Evolutionary conservation across 805 yeast species (phyloP).

Genomic region (Saccharomycopsis sp.): DNA sequence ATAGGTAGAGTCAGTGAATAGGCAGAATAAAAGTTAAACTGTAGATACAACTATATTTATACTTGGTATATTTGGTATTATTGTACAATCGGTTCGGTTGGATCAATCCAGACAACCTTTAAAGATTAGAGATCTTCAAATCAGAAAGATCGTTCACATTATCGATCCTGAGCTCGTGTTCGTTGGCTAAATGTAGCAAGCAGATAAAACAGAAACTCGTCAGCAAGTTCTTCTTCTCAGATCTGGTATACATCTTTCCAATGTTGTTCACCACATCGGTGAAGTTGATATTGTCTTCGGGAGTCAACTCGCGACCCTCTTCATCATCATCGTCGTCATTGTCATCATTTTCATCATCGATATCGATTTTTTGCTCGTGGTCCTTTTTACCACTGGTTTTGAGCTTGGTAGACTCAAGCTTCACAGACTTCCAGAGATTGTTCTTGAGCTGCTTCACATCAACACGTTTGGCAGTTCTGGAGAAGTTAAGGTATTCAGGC

Average conservation of each 20-base stretch:
- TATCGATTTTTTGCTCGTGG: conserved; percentile 17
- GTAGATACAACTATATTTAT: too few species aligned
- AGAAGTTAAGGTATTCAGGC: conserved; percentile 47
- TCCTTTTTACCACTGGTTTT: conserved; percentile 27
- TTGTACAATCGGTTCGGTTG: too few species aligned
- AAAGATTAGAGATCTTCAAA: conserved; percentile 10
- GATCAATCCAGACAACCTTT: too few species aligned
- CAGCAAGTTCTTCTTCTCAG: conserved; percentile 59
- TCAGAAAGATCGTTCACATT: conserved; percentile 30
- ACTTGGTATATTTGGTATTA: too few species aligned
- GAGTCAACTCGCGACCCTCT: conserved; percentile 7
- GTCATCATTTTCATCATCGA: conserved; percentile 18
- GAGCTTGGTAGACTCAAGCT: conserved; percentile 29
- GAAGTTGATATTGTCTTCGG: conserved; percentile 28
- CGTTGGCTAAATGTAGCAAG: conserved; percentile 79
- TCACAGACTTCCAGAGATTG: conserved; percentile 62
- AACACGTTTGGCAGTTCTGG: conserved; percentile 71
- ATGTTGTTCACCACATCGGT: conserved; percentile 45
- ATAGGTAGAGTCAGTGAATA: too few species aligned
- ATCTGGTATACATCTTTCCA: conserved; percentile 45
- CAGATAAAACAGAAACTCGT: conserved; percentile 85
- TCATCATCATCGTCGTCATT: not conserved
- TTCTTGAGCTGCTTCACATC: conserved; percentile 69
- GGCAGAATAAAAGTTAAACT: too few species aligned
- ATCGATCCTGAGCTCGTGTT: conserved; percentile 59